Evolutionary conservation across 352 stramenopile genomes (phyloP).

Genomic region (Elongisporangium undulatum): DNA sequence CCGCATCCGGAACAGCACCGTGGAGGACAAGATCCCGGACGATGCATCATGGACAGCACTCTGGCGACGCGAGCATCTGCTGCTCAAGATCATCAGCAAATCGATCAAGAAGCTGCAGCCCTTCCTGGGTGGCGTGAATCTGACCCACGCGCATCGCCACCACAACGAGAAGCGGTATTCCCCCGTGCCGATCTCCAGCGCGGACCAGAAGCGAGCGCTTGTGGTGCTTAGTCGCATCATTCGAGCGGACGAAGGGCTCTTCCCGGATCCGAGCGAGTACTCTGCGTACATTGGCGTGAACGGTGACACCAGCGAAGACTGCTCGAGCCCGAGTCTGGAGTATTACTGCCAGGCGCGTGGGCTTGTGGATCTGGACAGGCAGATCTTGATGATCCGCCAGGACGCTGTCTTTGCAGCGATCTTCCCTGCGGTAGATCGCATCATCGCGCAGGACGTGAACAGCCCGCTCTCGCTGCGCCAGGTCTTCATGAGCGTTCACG

Average conservation of each 20-base stretch:
- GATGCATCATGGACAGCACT: constrained; percentile 50
- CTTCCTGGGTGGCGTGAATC: constrained; percentile 55
- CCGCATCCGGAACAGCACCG: constrained; percentile 21
- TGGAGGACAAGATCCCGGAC: constrained; percentile 35
- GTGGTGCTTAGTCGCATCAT: constrained; percentile 39
- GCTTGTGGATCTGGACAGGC: constrained; percentile 43
- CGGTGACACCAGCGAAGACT: constrained; percentile 41
- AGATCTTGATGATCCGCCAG: constrained; percentile 28
- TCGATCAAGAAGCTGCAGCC: constrained; percentile 30
- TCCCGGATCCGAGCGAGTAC: constrained; percentile 45
- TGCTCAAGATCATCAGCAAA: constrained; percentile 36
- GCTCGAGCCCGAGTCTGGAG: constrained; percentile 32
- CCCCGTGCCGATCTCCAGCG: constrained; percentile 23
- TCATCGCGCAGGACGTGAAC: constrained; percentile 44
- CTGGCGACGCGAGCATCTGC: constrained; percentile 38
- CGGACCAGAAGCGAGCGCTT: constrained; percentile 32
- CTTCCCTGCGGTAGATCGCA: constrained; percentile 42
- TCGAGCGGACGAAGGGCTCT: constrained; percentile 37
- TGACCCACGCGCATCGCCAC: constrained; percentile 47
- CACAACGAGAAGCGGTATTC: constrained; percentile 26
- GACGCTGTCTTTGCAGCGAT: constrained; percentile 32
- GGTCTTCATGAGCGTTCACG: constrained; percentile 27
- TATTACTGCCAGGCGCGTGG: constrained; percentile 51
- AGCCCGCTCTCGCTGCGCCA: constrained; percentile 38
- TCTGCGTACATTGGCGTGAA: constrained; percentile 37